A percentile compares a stretch with the other conserved stretches of the same genome.
Conservation (phyloP, 2,329 filamentous ascomycete genomes). For the Talaromyces albobiverticillius region DNA sequence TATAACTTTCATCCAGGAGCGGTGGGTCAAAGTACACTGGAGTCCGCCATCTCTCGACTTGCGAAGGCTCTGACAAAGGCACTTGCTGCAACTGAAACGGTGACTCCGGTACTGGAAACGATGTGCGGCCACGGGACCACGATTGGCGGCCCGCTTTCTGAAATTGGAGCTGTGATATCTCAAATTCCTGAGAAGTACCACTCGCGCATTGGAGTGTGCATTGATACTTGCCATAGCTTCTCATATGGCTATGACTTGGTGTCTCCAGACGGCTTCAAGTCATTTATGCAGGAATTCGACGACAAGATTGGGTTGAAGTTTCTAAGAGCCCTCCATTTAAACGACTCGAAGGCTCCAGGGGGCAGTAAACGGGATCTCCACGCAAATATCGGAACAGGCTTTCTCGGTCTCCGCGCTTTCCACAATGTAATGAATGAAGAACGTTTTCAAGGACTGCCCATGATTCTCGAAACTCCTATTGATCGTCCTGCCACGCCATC, state of each 20-base stretch:
- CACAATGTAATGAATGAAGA: slow-evolving; percentile 84
- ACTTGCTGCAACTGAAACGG: slow-evolving; percentile 70
- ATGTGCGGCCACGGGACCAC: slow-evolving; percentile 92
- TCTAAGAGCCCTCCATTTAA: slow-evolving; percentile 82
- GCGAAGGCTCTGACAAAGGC: slow-evolving; percentile 79
- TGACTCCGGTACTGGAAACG: slow-evolving; percentile 86
- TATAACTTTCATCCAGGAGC: slow-evolving; percentile 98
- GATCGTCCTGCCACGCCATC: slow-evolving; percentile 61
- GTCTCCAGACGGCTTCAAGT: slow-evolving; percentile 67
- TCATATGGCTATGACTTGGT: slow-evolving; percentile 90
- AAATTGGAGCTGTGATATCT: slow-evolving; percentile 79
- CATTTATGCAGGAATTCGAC: slow-evolving; percentile 75
- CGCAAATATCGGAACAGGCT: slow-evolving; percentile 94
- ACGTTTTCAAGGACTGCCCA: slow-evolving; percentile 73
- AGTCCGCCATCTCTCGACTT: slow-evolving; percentile 72
- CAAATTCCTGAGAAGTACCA: slow-evolving; percentile 71
- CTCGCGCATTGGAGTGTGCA: slow-evolving; percentile 81
- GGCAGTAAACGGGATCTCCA: slow-evolving; percentile 81
- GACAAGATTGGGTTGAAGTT: slow-evolving; percentile 72
- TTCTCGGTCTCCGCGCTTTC: slow-evolving; percentile 84
- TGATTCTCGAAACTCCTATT: slow-evolving; percentile 96
- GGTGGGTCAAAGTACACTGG: slow-evolving; percentile 64
- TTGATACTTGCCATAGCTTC: slow-evolving; percentile 96
- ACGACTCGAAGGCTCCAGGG: slow-evolving; percentile 92
- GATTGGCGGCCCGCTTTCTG: slow-evolving; percentile 79